Evolutionary conservation across 495 filamentous ascomycete genomes (phyloP), one percentile per base, ranked within the genome.

Genomic region (Amniculicola lignicola): DNA sequence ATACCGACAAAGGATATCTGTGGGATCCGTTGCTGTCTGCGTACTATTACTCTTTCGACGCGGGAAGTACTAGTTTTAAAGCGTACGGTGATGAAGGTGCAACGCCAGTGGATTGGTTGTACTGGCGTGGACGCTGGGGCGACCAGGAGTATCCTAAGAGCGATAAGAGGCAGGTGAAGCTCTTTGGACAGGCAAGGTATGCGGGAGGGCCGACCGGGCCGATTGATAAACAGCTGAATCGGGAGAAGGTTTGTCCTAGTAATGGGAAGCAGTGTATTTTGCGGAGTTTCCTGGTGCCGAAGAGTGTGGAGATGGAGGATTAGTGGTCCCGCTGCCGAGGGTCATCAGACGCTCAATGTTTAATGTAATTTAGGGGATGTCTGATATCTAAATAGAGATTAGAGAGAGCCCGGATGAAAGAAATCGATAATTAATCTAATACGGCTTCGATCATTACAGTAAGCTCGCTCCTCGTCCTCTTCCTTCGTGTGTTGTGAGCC

Each of bases 41-140:
- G 7, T 80, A 79, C 56, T 71, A 67, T 19, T 83, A 81, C 65
- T 69, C 66, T 22, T 83, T 76, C 61, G 62, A 76, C 16, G 53
- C 67, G 3, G 42, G 57, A 15, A 72, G 62, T 1, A 59, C 57
- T 3, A 69, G 46, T 0, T 82, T 82, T 57, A 67, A 68, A 19
- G 64, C 77, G 1, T 77, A 74, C 19, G 53, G 41, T 19, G 23
- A 10, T 7, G 37, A 16, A 9, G 10, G 24, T 29, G 29, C 10
- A 64, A 71, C 72, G 51, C 77, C 80, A 2, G 69, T 75, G 15
- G 64, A 64, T 16, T 84, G 75, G 75, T 61, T 84, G 36, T 47
- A 74, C 31, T 84, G 75, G 61, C 64, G 75, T 28, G 82, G 82
- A 0, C 55, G 66, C 23, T 85, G 81, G 82, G 82, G 82, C 0